Base-by-base conservation (phyloP, 257 asterid genomes). In the Solanum chilense region DNA sequence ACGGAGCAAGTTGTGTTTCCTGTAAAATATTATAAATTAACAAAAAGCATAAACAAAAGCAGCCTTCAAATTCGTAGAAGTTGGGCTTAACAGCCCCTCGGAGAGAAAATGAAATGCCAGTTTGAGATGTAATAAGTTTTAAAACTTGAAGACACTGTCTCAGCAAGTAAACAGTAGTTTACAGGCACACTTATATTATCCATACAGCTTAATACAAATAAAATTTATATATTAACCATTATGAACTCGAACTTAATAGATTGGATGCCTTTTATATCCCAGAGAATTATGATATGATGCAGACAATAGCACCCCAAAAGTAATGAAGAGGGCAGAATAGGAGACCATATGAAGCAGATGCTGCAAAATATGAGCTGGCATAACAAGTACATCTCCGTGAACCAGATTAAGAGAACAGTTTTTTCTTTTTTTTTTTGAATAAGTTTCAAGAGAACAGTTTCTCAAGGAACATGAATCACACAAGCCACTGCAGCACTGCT, bases 1-100 rank as follows among this genome's bases (percentile, higher is more conserved):
- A 95, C 44, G 99, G 99, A 89, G 94, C 94, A 89, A 97, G 97
- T 88, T 97, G 99, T 15, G 98, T 95, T 93, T 97, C 99, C 98
- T 97, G 90, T 27, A 47, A 18, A 82, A 66, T 69, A 21, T 82
- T 73, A 74, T 52, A 37, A 64, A 88, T 60, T 52, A 25, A 49
- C 11, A 52, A 49, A 78, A 47, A 29, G 68, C 68, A 80, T 80
- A 49, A 80, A 80, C 12, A 5, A 81, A 81, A 81, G 29, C 68
- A 29, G 69, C 66, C 62, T 49, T 81, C 21, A 49, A 81, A 18
- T 31, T 81, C 85, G 20, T 18, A 81, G 44, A 81, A 81, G 69
- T 49, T 29, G 85, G 85, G 39, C 42, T 27, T 45, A 29, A 47
- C 42, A 16, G 41, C 21, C 18, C 84, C 66, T 29, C 12, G 20